These are phyloP conservation scores for Wickerhamomyces subpelliculosus DNA, from an alignment of 805 yeast genomes.

Conservation along the genomic window DNA sequence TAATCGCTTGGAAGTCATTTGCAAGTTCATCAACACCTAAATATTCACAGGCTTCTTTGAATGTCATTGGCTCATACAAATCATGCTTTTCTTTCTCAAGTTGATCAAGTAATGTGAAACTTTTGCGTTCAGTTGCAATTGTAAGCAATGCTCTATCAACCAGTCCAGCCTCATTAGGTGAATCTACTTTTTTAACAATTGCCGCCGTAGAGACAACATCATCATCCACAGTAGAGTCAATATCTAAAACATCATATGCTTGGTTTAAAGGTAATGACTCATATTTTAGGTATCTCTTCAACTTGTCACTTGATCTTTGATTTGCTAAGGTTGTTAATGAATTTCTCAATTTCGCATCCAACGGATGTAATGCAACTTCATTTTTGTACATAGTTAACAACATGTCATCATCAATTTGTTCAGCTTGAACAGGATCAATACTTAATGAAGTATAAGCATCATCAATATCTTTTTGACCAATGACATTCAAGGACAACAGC, in stretches of 20 bases:
- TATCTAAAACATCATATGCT: conserved; percentile 47
- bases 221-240: conserved; percentile 49
- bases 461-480: conserved; percentile 42
- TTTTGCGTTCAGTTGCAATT: conserved; percentile 51
- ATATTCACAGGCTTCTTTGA: conserved; percentile 37
- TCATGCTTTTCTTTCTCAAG: conserved; percentile 32
- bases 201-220: conserved; percentile 74
- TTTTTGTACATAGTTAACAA: conserved; percentile 27
- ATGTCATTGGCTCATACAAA: conserved; percentile 20
- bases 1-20: conserved; percentile 48
- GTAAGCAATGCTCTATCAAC: conserved; percentile 54
- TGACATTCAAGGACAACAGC: conserved; percentile 42
- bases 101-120: conserved; percentile 49
- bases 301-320: conserved; percentile 27
- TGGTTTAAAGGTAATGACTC: conserved; percentile 41
- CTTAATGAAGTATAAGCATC: conserved; percentile 30
- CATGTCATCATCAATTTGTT: conserved; percentile 20
- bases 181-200: conserved; percentile 54
- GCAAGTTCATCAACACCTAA: conserved; percentile 47
- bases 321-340: conserved; percentile 33
- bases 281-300: conserved; percentile 33
- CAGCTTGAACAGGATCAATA: conserved; percentile 22
- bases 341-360: conserved; percentile 26
- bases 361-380: conserved; percentile 17
- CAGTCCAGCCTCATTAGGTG: conserved; percentile 32